Conservation (phyloP, 2,329 filamentous ascomycete species). For the Ophiostoma angusticollis region DNA sequence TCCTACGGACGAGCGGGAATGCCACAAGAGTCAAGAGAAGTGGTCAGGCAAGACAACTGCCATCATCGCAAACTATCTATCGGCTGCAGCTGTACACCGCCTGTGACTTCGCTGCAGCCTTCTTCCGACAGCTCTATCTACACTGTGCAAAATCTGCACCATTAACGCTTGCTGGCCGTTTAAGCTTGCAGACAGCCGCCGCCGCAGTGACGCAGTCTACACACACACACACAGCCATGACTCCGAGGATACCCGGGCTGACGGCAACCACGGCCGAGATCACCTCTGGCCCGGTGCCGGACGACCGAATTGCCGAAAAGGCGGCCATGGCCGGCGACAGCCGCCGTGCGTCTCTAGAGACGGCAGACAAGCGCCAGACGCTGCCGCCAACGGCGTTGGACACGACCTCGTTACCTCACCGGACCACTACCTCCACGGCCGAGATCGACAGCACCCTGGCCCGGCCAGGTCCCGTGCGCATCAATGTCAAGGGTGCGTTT, state of each 20-base stretch:
- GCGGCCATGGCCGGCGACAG: not conserved
- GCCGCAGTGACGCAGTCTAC: not conserved
- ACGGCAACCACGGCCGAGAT: slow-evolving; percentile 2
- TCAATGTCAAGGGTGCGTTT: slow-evolving; percentile 93
- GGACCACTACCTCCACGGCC: slow-evolving; percentile 35
- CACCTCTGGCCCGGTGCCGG: not conserved
- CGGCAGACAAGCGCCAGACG: not conserved
- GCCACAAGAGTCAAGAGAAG: not conserved
- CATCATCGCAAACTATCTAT: no score
- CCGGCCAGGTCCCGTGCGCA: slow-evolving; percentile 63
- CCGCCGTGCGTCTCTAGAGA: slow-evolving; percentile 1
- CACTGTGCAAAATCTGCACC: no score
- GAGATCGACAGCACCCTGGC: slow-evolving; percentile 49
- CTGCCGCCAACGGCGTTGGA: not conserved
- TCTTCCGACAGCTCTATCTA: no score
- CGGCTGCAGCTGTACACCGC: no score
- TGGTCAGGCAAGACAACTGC: not conserved
- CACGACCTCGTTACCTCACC: slow-evolving; percentile 16
- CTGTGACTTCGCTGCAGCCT: no score
- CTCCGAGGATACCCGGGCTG: not conserved
- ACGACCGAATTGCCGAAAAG: no score
- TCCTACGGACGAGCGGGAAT: slow-evolving; percentile 3
- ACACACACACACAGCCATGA: slow-evolving; percentile 3
- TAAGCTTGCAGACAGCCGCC: no score
- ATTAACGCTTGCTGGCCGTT: no score